Evolutionary conservation across 805 yeast species (phyloP), one percentile per base, ranked within the genome.

Genomic region (Kuraishia ogatae): DNA sequence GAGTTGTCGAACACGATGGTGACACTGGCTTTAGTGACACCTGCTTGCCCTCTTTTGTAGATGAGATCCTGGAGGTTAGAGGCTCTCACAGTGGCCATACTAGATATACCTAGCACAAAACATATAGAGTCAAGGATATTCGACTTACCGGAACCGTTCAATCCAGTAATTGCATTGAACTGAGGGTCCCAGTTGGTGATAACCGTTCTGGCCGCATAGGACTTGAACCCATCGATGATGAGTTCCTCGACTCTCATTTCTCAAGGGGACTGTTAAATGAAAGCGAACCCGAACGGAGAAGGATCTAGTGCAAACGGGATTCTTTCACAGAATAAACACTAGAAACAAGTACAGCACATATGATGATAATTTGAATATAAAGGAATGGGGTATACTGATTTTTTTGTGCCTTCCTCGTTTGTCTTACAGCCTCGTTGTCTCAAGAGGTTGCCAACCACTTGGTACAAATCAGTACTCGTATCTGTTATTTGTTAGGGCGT

Each of bases 121-220:
- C 99, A 94, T 56, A 94, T 93, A 55, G 99, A 90, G 68, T 96
- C 99, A 68, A 94, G 94, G 60, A 94, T 97, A 65, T 96, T 94
- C 17, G 98, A 92, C 70, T 94, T 94, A 1, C 99, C 99, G 0
- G 97, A 90, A 10, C 99, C 99, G 67, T 94, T 94, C 52, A 94
- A 77, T 7, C 99, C 99, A 0, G 99, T 96, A 66, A 94, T 93
- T 63, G 98, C 97, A 71, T 96, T 94, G 72, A 94, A 96, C 71
- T 88, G 96, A 1, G 89, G 80, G 70, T 94, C 99, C 99, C 99
- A 96, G 26, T 85, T 88, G 1, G 96, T 81, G 35, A 94, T 89
- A 29, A 92, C 97, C 0, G 99, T 94, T 74, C 98, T 85, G 1
- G 96, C 87, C 26, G 98, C 97, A 64, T 94, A 94, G 22, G 97